Evolutionary conservation across 306 rosid species (phyloP), one percentile per base, ranked within the genome.

Genomic region (Dryas octopetala): DNA sequence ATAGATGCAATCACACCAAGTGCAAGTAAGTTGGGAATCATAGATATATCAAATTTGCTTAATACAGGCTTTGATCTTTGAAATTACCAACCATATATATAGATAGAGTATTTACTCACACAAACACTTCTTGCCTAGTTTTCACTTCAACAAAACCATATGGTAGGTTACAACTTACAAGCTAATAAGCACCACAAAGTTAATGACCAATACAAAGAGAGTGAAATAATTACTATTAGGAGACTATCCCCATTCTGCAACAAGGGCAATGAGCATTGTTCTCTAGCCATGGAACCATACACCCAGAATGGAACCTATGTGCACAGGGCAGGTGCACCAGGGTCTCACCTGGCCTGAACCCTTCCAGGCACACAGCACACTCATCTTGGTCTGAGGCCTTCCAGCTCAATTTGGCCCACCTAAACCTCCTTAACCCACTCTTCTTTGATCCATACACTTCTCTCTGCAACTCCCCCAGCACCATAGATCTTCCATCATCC

Each of bases 201-300:
- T n/a, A 9, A 63, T 59, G 23, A 15, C 45, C 10, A 17, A 13
- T n/a, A 61, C 40, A 62, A 5, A 9, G 45, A 12, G 51, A 52
- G 44, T 7, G 1, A 58, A 12, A 9, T 26, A 66, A 19, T 76
- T 73, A 85, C 15, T 28, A 58, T 32, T 32, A 32, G 45, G 83
- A 17, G 57, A 32, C 49, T 38, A 81, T 70, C 57, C 70, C 70
- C 66, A 74, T 85, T 80, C 97, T 83, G 81, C 98, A 95, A 19
- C 96, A 95, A 70, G 98, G 98, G 85, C 98, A 95, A 41, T 87
- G 84, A 6, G 86, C 75, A 62, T 89, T 90, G 66, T 81, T 83
- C 66, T 83, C 81, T 5, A 95, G 85, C 98, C 97, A 95, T 62
- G 98, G 98, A 44, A 83, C 83, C 79, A 95, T 76, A 65, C 98